phyloP scores from a whole-genome alignment of 2,329 filamentous ascomycete species.

The Sporothrix protearum region DNA sequence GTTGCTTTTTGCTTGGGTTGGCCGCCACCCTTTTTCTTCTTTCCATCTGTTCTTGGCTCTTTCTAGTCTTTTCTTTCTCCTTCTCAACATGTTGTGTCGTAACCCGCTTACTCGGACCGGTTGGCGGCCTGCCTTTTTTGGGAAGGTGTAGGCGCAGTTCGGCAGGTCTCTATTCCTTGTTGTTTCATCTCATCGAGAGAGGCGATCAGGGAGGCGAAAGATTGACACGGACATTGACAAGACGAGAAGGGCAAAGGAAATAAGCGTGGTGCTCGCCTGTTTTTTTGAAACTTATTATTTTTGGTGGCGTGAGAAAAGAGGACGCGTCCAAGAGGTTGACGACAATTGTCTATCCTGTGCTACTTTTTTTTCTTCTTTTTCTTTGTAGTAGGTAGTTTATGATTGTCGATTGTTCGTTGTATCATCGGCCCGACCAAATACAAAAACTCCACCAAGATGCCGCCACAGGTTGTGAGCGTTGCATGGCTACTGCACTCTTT shows the following conservation, averaged over 20 bases:
- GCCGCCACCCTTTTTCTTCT: neutral
- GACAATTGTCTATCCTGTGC: neutral
- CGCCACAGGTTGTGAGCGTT: conserved; percentile 13
- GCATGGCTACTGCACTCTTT: conserved; percentile 10
- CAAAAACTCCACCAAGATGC: conserved; percentile 8
- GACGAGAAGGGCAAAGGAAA: neutral
- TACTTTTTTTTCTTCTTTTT: neutral
- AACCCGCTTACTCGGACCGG: neutral
- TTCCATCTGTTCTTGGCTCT: neutral
- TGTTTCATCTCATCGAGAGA: neutral
- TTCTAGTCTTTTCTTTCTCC: neutral
- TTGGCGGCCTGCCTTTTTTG: conserved; percentile 4
- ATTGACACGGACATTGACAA: neutral
- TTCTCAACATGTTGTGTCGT: neutral
- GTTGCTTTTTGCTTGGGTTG: conserved; percentile 12
- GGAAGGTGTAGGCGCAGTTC: neutral
- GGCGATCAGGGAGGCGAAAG: neutral
- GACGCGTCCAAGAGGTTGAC: neutral
- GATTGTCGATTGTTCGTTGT: neutral
- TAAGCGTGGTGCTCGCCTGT: neutral
- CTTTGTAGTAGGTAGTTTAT: neutral
- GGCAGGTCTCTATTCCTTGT: neutral
- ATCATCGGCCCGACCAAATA: conserved; percentile 5
- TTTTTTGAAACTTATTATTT: conserved; percentile 5
- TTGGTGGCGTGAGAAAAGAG: conserved; percentile 6